Conservation (phyloP, 768 basidiomycete species). For the Boletales sp. region DNA sequence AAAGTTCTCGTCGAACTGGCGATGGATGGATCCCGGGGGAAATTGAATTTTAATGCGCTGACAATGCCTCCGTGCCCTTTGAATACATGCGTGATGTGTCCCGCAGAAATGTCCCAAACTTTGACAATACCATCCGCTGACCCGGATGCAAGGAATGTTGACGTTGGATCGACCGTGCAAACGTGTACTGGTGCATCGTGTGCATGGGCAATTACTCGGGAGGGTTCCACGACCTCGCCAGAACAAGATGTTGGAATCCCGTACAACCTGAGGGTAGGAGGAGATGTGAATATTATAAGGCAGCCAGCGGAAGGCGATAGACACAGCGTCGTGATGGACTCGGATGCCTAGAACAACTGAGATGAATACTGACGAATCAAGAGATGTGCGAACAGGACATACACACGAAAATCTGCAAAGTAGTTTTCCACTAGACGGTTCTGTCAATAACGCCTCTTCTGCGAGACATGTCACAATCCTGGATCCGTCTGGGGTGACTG, state of each 20-base stretch:
- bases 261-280: constrained; percentile 79
- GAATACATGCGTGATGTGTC: constrained; percentile 91
- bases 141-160: constrained; percentile 90
- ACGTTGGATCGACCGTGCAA: constrained; percentile 78
- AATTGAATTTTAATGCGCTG: constrained; percentile 84
- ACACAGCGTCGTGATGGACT: constrained; percentile 79
- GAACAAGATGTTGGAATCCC: constrained; percentile 57
- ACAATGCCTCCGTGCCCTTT: constrained; percentile 98
- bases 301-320: constrained; percentile 72
- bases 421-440: constrained; percentile 66
- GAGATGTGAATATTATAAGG: constrained; percentile 77
- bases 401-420: constrained; percentile 85
- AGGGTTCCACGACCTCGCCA: constrained; percentile 57
- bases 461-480: constrained; percentile 83
- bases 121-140: constrained; percentile 96
- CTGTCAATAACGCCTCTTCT: constrained; percentile 81
- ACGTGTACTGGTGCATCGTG: constrained; percentile 95
- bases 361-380: neutral
- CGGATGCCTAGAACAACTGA: constrained; percentile 64
- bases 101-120: constrained; percentile 88
- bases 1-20: constrained; percentile 50
- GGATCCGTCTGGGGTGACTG: constrained; percentile 72
- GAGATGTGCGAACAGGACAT: constrained; percentile 31
- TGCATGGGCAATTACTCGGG: constrained; percentile 74
- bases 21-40: constrained; percentile 57